phyloP scores from a whole-genome alignment of 2,329 filamentous ascomycete species.

The Fusarium devonianum region DNA sequence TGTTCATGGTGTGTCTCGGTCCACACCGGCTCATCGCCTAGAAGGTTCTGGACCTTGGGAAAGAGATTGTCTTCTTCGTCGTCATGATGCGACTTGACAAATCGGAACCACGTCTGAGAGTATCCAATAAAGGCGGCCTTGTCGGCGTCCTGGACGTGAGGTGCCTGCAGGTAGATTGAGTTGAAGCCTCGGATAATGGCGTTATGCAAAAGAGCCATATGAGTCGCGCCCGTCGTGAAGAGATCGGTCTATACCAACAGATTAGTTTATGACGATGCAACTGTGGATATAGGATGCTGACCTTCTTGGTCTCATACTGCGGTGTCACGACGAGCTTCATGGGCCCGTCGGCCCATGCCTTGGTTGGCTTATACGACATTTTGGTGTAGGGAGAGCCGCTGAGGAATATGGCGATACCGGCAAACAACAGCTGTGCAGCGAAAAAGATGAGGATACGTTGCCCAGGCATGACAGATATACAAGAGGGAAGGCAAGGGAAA shows the following conservation, averaged over 20 bases:
- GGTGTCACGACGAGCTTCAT: conserved; percentile 63
- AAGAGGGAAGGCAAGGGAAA: neutral
- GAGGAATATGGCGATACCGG: conserved; percentile 41
- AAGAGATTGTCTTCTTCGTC: conserved; percentile 67
- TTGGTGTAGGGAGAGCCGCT: conserved; percentile 49
- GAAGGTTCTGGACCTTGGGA: conserved; percentile 59
- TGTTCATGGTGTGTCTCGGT: conserved; percentile 63
- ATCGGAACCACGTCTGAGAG: conserved; percentile 63
- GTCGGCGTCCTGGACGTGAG: conserved; percentile 58
- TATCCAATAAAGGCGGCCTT: conserved; percentile 65
- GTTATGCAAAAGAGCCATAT: conserved; percentile 70
- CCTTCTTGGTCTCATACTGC: conserved; percentile 60
- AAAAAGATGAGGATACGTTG: conserved; percentile 39
- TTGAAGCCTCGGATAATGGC: conserved; percentile 70
- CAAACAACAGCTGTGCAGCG: conserved; percentile 41
- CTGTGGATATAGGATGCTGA: conserved; percentile 34
- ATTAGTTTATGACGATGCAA: too few species aligned
- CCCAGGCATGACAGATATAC: conserved; percentile 31
- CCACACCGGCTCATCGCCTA: conserved; percentile 60
- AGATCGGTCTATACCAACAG: conserved; percentile 58
- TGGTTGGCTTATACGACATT: conserved; percentile 41
- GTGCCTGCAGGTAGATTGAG: conserved; percentile 67
- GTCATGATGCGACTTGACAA: conserved; percentile 66
- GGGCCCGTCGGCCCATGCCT: conserved; percentile 61
- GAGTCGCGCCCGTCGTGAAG: conserved; percentile 65